Evolutionary conservation across 805 yeast species (phyloP).

Genomic region (Saccharomycopsis synnaedendra): DNA sequence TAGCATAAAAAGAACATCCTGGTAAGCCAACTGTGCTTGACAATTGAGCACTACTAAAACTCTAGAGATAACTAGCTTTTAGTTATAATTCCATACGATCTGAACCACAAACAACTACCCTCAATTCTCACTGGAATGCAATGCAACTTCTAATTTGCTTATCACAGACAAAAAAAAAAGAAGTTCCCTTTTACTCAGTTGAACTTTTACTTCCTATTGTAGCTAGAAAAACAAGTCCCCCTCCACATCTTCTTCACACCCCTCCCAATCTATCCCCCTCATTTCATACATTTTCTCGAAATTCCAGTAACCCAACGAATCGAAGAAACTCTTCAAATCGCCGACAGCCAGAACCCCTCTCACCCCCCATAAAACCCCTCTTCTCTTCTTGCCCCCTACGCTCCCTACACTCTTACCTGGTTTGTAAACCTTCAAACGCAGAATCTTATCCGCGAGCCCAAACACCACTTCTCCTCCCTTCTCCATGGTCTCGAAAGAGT

Average conservation of each 20-base stretch:
- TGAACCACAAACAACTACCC: too few species aligned
- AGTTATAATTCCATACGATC: too few species aligned
- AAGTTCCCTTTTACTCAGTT: not conserved
- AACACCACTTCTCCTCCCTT: slow-evolving; percentile 5
- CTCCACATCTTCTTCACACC: slow-evolving; percentile 45
- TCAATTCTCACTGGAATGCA: too few species aligned
- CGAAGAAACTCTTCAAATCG: slow-evolving; percentile 48
- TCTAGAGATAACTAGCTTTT: not conserved
- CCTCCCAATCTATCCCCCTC: slow-evolving; percentile 27
- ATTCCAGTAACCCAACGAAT: slow-evolving; percentile 48
- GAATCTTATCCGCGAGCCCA: slow-evolving; percentile 39
- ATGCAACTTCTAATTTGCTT: not conserved
- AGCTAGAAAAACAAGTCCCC: slow-evolving; percentile 38
- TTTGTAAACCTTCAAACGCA: slow-evolving; percentile 26
- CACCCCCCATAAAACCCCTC: slow-evolving; percentile 4
- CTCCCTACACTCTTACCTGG: slow-evolving; percentile 20
- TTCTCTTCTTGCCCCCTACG: slow-evolving; percentile 17
- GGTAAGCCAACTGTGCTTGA: too few species aligned
- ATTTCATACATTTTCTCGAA: slow-evolving; percentile 58
- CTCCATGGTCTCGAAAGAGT: slow-evolving; percentile 44
- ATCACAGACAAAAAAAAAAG: not conserved
- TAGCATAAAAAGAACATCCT: too few species aligned
- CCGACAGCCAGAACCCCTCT: slow-evolving; percentile 20
- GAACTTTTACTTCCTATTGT: not conserved
- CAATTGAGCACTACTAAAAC: too few species aligned